Conservation (phyloP, 2,329 filamentous ascomycete genomes). For the Teratosphaeria viscida region DNA sequence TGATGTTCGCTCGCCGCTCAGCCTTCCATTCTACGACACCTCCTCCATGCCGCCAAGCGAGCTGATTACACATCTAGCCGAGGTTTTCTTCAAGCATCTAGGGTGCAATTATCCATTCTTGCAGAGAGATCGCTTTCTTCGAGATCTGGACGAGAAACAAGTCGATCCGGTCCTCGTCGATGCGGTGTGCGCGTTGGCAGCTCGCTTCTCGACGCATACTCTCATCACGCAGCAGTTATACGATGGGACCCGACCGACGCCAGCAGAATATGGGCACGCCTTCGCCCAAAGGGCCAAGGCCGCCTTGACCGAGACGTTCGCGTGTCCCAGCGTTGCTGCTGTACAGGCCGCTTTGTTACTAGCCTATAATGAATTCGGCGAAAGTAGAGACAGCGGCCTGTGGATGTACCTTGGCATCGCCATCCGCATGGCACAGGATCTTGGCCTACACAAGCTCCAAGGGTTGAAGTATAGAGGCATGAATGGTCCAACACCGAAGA, state of each 20-base stretch:
- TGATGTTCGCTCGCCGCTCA: constrained; percentile 35
- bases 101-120: constrained; percentile 83
- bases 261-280: constrained; percentile 60
- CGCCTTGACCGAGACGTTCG: constrained; percentile 72
- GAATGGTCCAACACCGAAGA: constrained; percentile 46
- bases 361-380: constrained; percentile 82
- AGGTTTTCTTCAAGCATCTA: constrained; percentile 70
- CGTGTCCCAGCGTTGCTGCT: constrained; percentile 70
- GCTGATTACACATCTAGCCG: constrained; percentile 64
- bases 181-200: constrained; percentile 71
- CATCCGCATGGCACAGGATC: constrained; percentile 70
- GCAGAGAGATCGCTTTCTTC: constrained; percentile 59
- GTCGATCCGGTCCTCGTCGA: constrained; percentile 79
- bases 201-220: constrained; percentile 61
- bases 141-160: constrained; percentile 68
- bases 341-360: constrained; percentile 76
- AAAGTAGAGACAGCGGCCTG: constrained; percentile 75
- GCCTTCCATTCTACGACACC: constrained; percentile 63
- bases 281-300: constrained; percentile 76
- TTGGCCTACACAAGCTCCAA: constrained; percentile 73
- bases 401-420: constrained; percentile 91
- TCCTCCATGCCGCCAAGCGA: constrained; percentile 61
- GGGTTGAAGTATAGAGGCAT: constrained; percentile 53
- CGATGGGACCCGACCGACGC: constrained; percentile 33
- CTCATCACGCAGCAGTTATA: constrained; percentile 42